A percentile compares a stretch with the other conserved stretches of the same genome.
Conservation (phyloP, 139 green algal genomes). For the Asterochloris sp. region DNA sequence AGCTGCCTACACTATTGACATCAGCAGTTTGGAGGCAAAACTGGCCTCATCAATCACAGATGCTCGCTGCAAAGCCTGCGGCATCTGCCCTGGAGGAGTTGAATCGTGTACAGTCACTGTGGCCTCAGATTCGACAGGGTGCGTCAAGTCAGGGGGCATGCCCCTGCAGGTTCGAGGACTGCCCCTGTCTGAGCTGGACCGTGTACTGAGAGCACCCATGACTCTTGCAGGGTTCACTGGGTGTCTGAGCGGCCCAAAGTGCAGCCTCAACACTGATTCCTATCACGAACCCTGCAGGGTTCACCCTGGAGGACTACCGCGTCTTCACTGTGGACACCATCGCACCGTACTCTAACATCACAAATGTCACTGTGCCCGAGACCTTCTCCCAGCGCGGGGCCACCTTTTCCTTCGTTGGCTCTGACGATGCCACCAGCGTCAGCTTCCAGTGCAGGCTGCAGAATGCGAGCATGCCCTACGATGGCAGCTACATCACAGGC, state of each 20-base stretch:
- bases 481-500: not conserved
- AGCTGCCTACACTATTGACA: not conserved
- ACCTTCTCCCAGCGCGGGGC: not conserved
- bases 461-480: not conserved
- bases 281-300: not conserved
- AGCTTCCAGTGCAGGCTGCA: constrained; percentile 43
- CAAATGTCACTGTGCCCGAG: not conserved
- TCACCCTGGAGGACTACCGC: constrained; percentile 7
- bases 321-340: constrained; percentile 18
- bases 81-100: too few species aligned
- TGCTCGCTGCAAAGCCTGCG: too few species aligned
- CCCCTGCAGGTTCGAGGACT: not conserved
- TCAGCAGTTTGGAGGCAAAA: too few species aligned
- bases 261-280: not conserved
- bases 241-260: not conserved
- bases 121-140: too few species aligned
- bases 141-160: not conserved
- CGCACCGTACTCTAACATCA: constrained; percentile 4
- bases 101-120: too few species aligned
- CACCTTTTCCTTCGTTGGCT: constrained; percentile 30
- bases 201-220: not conserved
- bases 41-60: too few species aligned
- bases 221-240: not conserved
- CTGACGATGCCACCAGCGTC: constrained; percentile 36
- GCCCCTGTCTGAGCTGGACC: not conserved